phyloP scores from a whole-genome alignment of 129 eudicot genomes.

The Daucus carota region DNA sequence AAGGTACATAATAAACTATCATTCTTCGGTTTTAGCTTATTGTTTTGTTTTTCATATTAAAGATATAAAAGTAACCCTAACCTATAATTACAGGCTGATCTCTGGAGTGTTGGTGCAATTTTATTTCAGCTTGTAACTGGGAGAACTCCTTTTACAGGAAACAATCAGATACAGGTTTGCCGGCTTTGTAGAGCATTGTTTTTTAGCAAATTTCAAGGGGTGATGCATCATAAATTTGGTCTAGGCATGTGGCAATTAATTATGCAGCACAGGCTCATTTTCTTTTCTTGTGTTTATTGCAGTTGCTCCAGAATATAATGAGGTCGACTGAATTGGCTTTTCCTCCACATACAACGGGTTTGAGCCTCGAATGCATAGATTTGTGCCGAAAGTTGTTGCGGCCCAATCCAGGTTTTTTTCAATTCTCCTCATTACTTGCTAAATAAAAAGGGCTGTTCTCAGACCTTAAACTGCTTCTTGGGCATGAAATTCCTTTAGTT shows the following conservation, averaged over 20 bases:
- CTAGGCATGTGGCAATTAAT: neutral
- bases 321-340: slow-evolving; percentile 59
- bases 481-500: neutral
- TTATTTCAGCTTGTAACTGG: slow-evolving; percentile 92
- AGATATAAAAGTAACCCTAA: slow-evolving; percentile 19
- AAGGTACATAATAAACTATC: slow-evolving; percentile 41
- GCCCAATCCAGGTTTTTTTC: slow-evolving; percentile 47
- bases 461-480: neutral
- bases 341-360: slow-evolving; percentile 62
- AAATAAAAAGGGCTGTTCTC: neutral
- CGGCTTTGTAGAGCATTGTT: neutral
- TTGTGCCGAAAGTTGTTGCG: slow-evolving; percentile 64
- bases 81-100: slow-evolving; percentile 79
- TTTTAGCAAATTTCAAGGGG: neutral
- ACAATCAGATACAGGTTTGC: slow-evolving; percentile 73
- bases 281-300: slow-evolving; percentile 24
- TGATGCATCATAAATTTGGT: neutral
- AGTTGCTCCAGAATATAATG: slow-evolving; percentile 75
- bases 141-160: slow-evolving; percentile 90
- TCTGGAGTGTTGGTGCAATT: slow-evolving; percentile 98
- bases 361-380: slow-evolving; percentile 61
- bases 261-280: neutral
- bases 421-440: neutral
- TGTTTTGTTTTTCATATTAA: neutral
- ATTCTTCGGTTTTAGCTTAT: neutral